Evolutionary conservation across 495 filamentous ascomycete genomes (phyloP).

Genomic region (Aspergillus coremiiformis): DNA sequence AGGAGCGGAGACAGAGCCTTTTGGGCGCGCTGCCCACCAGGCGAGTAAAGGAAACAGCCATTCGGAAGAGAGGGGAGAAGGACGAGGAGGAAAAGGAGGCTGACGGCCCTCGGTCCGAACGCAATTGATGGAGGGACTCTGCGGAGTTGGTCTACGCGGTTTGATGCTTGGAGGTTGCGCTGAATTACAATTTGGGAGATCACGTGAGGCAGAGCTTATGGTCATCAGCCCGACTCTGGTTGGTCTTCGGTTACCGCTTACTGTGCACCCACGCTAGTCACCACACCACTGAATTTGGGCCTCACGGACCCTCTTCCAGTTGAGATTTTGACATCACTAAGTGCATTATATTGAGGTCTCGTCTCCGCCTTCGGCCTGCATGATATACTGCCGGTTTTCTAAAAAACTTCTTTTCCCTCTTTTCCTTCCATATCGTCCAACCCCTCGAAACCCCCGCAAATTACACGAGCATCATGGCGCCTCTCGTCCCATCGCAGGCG

Average conservation of each 20-base stretch:
- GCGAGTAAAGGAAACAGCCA: conserved; percentile 61
- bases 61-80: conserved; percentile 36
- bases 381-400: conserved; percentile 37
- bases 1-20: conserved; percentile 54
- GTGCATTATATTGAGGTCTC: conserved; percentile 11
- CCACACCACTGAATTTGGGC: neutral
- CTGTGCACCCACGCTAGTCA: conserved; percentile 7
- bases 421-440: conserved; percentile 2
- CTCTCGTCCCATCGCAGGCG: conserved; percentile 39
- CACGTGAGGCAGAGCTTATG: conserved; percentile 32
- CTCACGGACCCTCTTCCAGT: neutral
- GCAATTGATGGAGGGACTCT: conserved; percentile 37
- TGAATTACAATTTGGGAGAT: conserved; percentile 35
- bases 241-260: conserved; percentile 23
- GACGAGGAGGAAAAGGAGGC: conserved; percentile 19
- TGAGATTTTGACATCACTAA: neutral
- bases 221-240: conserved; percentile 38
- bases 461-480: conserved; percentile 35
- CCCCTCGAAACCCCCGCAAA: conserved; percentile 8
- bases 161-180: conserved; percentile 33
- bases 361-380: conserved; percentile 25
- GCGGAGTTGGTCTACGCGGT: conserved; percentile 28
- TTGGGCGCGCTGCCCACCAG: conserved; percentile 56
- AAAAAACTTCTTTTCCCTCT: conserved; percentile 30
- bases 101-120: conserved; percentile 36